Conservation (phyloP, 169 alveolate species). For the Babesia sp. region DNA sequence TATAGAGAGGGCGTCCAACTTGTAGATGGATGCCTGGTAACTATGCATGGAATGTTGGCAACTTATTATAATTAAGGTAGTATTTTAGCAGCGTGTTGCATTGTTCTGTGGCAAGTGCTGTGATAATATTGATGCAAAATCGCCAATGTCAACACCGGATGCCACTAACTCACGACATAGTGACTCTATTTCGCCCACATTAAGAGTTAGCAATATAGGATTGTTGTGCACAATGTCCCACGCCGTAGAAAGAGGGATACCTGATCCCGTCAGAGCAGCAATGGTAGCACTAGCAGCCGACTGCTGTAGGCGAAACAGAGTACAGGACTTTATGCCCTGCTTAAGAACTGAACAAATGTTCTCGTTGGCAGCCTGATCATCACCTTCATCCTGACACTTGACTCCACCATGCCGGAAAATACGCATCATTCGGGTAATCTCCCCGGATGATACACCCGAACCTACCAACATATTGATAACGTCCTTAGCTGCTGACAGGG, state of each 20-base stretch:
- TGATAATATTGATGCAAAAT: slow-evolving; percentile 25
- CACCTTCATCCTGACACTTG: not conserved
- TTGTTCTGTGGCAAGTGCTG: slow-evolving; percentile 4
- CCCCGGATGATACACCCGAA: slow-evolving; percentile 2
- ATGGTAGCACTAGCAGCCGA: not conserved
- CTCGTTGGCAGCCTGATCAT: not conserved
- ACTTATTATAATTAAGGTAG: not conserved
- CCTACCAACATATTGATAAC: not conserved
- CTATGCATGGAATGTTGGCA: not conserved
- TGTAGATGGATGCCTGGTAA: not conserved
- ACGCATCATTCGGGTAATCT: slow-evolving; percentile 4
- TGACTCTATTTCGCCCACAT: not conserved
- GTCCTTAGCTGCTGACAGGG: not conserved
- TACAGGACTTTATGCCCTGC: not conserved
- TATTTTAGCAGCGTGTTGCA: not conserved
- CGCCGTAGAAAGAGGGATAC: slow-evolving; percentile 23
- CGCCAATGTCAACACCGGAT: slow-evolving; percentile 34
- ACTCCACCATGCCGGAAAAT: not conserved
- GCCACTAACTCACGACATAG: not conserved
- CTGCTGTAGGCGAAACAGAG: not conserved
- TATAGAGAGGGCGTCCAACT: slow-evolving; percentile 23
- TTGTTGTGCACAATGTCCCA: slow-evolving; percentile 34
- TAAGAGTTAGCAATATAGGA: slow-evolving; percentile 16
- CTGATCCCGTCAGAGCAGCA: not conserved
- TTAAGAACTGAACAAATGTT: not conserved